phyloP scores from a whole-genome alignment of 768 basidiomycete genomes.

The Hysterangium stoloniferum region DNA sequence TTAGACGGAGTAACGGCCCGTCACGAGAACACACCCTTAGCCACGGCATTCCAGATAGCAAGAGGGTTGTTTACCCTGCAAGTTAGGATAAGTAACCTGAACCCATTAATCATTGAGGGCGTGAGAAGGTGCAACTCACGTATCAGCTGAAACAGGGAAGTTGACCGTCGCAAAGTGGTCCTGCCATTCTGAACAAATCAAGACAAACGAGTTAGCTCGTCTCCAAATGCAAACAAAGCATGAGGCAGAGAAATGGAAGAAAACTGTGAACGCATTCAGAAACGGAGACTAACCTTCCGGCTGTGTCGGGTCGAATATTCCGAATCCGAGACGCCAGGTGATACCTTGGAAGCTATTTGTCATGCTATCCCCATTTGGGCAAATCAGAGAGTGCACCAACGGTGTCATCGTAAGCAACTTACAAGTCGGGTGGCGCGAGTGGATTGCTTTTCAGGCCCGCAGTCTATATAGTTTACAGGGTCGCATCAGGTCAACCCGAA shows the following conservation, averaged over 20 bases:
- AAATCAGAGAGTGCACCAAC: constrained; percentile 7
- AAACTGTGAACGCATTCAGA: background rate
- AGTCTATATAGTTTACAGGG: constrained; percentile 26
- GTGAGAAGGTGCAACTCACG: constrained; percentile 29
- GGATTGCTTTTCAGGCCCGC: constrained; percentile 44
- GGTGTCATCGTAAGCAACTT: constrained; percentile 19
- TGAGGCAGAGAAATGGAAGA: too few relatives aligned
- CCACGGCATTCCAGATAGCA: constrained; percentile 45
- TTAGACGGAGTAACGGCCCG: background rate
- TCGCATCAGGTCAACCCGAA: background rate
- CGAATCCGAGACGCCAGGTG: constrained; percentile 58
- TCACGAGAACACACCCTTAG: constrained; percentile 12
- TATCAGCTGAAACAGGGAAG: constrained; percentile 15
- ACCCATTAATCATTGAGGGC: background rate
- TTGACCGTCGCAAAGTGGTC: constrained; percentile 8
- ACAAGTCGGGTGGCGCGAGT: constrained; percentile 56
- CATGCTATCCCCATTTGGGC: constrained; percentile 25
- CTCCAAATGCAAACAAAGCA: too few relatives aligned
- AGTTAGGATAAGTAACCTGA: background rate
- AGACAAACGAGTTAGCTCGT: background rate
- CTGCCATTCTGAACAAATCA: constrained; percentile 13
- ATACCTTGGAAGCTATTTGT: constrained; percentile 54
- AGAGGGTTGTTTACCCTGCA: constrained; percentile 47
- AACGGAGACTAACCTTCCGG: constrained; percentile 43
- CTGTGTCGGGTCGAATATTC: constrained; percentile 39